Base-by-base conservation (phyloP, 371 early-diverging fungal species). In the Massospora cicadina region DNA sequence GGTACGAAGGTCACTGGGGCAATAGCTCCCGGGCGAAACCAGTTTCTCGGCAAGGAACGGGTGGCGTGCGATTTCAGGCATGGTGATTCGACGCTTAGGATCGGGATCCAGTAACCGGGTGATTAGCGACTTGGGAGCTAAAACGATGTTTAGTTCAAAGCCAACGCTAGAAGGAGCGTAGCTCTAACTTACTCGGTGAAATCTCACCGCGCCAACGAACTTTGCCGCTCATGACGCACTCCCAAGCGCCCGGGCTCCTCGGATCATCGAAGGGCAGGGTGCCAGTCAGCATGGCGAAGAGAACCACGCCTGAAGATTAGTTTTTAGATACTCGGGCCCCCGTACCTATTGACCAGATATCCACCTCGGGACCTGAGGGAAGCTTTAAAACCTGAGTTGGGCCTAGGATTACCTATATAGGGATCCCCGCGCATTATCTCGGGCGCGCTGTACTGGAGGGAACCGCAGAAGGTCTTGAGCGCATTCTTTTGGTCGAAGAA, bases 391-490 rank as follows among this genome's bases (percentile, higher is more conserved):
- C 13, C 26, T 1, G 17, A 27, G 12, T 2, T 64, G n/a, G 27
- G n/a, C 1, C 12, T 27, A 10, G 29, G 31, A 2, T n/a, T 64
- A 64, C 64, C 65, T 28, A 66, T 55, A 60, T 66, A 66, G 17
- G 66, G 62, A 32, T 62, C 62, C n/a, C 66, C 66, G n/a, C 60
- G 21, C 55, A 66, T 55, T 56, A 66, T 66, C 30, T 66, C 66
- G 1, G 66, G 66, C 17, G 66, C 60, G 1, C 62, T 55, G 33
- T 66, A 66, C n/a, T 58, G 66, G 32, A 66, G 17, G 13, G 62
- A 62, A 21, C 66, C 66, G 63, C 66, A 66, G 54, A 59, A 61
- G 27, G 66, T 66, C 21, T 66, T 62, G 2, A 66, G 28, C 12
- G 21, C 27, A 27, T 64, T 31, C 13, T 62, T 62, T 27, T 32